Percentiles rank a stretch among this genome's conserved stretches.
Conservation (phyloP, 2,329 filamentous ascomycete genomes). For the Fonsecaea multimorphosa region DNA sequence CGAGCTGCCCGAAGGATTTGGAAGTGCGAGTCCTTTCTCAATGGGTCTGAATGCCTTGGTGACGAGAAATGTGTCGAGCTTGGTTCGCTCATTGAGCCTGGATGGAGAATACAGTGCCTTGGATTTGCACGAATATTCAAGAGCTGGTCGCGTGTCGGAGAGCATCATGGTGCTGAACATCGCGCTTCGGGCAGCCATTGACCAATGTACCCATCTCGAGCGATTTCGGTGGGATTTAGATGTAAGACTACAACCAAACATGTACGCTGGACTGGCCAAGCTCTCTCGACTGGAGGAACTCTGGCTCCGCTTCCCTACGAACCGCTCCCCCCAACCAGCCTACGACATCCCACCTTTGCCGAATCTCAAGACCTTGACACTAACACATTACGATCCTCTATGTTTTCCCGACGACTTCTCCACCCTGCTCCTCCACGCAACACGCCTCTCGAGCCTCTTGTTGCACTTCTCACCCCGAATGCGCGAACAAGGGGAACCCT, state of each 20-base stretch:
- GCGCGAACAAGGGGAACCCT: constrained; percentile 64
- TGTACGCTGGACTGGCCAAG: constrained; percentile 63
- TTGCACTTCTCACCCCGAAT: constrained; percentile 69
- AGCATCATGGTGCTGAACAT: constrained; percentile 69
- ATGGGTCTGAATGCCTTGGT: constrained; percentile 69
- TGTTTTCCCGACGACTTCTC: constrained; percentile 70
- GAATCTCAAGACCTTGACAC: constrained; percentile 59
- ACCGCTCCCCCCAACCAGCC: constrained; percentile 63
- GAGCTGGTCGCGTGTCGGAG: constrained; percentile 65
- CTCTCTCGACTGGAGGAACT: constrained; percentile 59
- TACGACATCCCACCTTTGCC: constrained; percentile 63
- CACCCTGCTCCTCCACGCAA: constrained; percentile 59
- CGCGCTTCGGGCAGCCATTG: constrained; percentile 63
- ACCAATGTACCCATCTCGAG: constrained; percentile 63
- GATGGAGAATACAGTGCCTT: constrained; percentile 59
- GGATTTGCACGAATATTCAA: constrained; percentile 65
- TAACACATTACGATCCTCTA: constrained; percentile 67
- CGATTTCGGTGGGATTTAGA: constrained; percentile 67
- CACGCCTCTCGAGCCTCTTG: constrained; percentile 60
- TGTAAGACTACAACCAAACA: constrained; percentile 64
- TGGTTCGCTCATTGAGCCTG: constrained; percentile 61
- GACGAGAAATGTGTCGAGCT: constrained; percentile 58
- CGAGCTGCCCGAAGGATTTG: constrained; percentile 65
- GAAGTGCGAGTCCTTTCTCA: constrained; percentile 67
- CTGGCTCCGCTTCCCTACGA: constrained; percentile 62